phyloP scores from a whole-genome alignment of 2,329 filamentous ascomycete genomes.

The Helminthosporium solani region DNA sequence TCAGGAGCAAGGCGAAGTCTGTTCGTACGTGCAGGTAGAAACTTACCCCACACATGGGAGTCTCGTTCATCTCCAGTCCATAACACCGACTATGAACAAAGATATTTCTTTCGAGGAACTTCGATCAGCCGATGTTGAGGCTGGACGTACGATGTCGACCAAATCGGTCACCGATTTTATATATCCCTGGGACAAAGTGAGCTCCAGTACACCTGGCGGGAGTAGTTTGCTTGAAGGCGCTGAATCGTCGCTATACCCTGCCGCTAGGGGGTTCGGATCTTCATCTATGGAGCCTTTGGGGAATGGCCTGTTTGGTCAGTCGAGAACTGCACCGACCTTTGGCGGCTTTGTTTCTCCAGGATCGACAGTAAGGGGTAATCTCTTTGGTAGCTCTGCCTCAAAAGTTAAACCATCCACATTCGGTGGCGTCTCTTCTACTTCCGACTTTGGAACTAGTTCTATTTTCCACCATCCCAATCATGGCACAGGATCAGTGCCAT shows the following conservation, averaged over 20 bases:
- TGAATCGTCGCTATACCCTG: background rate
- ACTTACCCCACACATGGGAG: background rate
- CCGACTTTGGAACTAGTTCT: background rate
- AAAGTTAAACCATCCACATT: too few relatives aligned
- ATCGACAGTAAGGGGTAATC: too few relatives aligned
- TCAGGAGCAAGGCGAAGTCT: constrained; percentile 8
- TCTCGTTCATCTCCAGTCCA: constrained; percentile 14
- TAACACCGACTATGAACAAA: constrained; percentile 5
- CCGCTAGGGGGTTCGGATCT: background rate
- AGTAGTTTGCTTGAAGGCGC: background rate
- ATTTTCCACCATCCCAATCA: too few relatives aligned
- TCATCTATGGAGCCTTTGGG: background rate
- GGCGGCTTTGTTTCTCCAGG: too few relatives aligned
- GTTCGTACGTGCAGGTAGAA: constrained; percentile 4
- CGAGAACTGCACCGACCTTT: too few relatives aligned
- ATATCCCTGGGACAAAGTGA: background rate
- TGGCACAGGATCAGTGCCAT: too few relatives aligned
- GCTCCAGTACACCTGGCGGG: background rate
- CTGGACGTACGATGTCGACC: constrained; percentile 5
- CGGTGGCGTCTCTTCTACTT: too few relatives aligned
- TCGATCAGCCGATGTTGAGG: constrained; percentile 11
- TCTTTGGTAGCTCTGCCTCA: too few relatives aligned
- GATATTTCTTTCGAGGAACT: constrained; percentile 22
- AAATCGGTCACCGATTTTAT: background rate
- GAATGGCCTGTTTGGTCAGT: too few relatives aligned